Evolutionary conservation across 2,329 filamentous ascomycete species (phyloP).

Genomic region (Coniochaeta pulveracea): DNA sequence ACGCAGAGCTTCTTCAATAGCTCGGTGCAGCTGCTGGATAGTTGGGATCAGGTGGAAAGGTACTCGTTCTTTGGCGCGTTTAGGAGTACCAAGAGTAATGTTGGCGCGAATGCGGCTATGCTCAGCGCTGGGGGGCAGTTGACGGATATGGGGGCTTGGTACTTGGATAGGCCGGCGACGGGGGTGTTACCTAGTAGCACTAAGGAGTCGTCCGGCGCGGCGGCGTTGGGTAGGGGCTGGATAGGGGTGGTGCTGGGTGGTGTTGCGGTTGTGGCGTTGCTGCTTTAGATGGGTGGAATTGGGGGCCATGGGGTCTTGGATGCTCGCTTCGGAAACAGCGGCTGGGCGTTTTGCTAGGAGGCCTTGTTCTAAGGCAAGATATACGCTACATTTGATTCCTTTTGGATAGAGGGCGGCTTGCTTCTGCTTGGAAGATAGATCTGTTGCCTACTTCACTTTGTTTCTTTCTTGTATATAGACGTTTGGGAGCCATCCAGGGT

Average conservation of each 20-base stretch:
- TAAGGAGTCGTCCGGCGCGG: not conserved
- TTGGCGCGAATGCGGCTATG: constrained; percentile 63
- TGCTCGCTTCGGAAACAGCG: too few relatives aligned
- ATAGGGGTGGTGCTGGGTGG: not conserved
- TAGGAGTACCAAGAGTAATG: constrained; percentile 56
- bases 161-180: constrained; percentile 47
- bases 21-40: constrained; percentile 56
- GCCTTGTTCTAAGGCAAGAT: too few relatives aligned
- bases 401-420: too few relatives aligned
- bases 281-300: not conserved
- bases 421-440: too few relatives aligned
- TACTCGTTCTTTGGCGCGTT: constrained; percentile 74
- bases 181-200: constrained; percentile 25
- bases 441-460: too few relatives aligned
- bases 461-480: too few relatives aligned
- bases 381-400: too few relatives aligned
- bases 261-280: not conserved
- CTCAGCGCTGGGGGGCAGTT: constrained; percentile 55
- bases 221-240: not conserved
- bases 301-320: too few relatives aligned
- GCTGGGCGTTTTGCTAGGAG: too few relatives aligned
- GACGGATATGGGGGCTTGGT: constrained; percentile 69
- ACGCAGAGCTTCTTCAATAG: constrained; percentile 60
- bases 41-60: constrained; percentile 45
- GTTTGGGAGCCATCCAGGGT: too few relatives aligned